Percentiles rank a stretch among this genome's conserved stretches.
phyloP scores from a whole-genome alignment of 106 monocot genomes.

The Agapanthus africanus region DNA sequence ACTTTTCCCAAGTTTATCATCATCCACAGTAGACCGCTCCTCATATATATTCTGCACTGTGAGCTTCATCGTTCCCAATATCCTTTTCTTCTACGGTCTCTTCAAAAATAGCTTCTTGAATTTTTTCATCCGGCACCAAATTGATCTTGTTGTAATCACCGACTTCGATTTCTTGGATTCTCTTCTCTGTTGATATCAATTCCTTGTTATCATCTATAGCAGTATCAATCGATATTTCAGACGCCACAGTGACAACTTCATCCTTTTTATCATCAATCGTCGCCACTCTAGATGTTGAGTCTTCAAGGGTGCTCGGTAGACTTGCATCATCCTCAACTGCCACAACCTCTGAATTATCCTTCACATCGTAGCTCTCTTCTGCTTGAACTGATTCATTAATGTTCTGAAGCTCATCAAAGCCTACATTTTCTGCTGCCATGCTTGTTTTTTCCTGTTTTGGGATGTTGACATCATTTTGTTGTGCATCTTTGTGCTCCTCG shows the following conservation, averaged over 20 bases:
- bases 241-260: background rate
- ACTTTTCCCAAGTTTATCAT: background rate
- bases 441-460: conserved; percentile 17
- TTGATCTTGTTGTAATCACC: background rate
- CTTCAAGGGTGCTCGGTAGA: too few relatives aligned
- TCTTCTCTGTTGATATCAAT: conserved; percentile 1
- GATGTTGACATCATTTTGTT: background rate
- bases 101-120: background rate
- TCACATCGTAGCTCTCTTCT: conserved; percentile 16
- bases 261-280: conserved; percentile 2
- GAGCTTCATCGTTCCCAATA: conserved; percentile 11
- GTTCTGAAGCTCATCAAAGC: conserved; percentile 1
- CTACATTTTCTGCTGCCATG: conserved; percentile 11
- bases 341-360: conserved; percentile 7
- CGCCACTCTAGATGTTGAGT: background rate
- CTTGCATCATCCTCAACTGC: too few relatives aligned
- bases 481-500: too few relatives aligned
- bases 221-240: background rate
- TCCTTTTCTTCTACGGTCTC: background rate
- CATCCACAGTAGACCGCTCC: background rate
- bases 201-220: background rate
- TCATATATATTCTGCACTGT: too few relatives aligned
- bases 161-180: background rate
- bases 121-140: conserved; percentile 9
- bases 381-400: background rate